Evolutionary conservation across 306 rosid genomes (phyloP).

Genomic region (Crotalaria pallida): DNA sequence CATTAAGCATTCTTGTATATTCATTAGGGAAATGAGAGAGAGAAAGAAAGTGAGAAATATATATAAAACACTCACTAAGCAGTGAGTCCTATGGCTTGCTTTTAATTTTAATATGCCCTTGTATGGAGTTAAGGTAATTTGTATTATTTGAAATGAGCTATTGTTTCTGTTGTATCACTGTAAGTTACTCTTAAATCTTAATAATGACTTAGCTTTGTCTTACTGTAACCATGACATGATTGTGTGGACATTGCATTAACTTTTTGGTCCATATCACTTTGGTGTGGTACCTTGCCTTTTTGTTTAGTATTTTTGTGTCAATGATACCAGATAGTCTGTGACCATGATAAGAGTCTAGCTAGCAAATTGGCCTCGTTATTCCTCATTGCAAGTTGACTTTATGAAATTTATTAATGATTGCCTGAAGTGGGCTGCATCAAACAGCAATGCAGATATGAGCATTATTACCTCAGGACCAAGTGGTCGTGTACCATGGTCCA

Average conservation of each 20-base stretch:
- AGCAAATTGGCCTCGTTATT: neutral
- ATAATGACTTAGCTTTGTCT: neutral
- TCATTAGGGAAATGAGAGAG: constrained; percentile 8
- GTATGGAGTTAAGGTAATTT: constrained; percentile 3
- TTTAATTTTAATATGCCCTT: constrained; percentile 7
- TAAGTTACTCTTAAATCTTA: constrained; percentile 6
- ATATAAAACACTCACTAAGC: constrained; percentile 23
- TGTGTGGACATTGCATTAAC: neutral
- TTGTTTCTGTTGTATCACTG: constrained; percentile 26
- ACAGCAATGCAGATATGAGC: neutral
- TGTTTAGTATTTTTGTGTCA: neutral
- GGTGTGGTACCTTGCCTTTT: neutral
- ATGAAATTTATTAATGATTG: neutral
- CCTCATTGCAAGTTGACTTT: neutral
- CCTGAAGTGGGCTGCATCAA: neutral
- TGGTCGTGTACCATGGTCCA: neutral
- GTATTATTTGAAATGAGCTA: constrained; percentile 20
- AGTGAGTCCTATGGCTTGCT: constrained; percentile 29
- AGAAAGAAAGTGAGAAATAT: neutral
- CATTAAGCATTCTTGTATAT: constrained; percentile 38
- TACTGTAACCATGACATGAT: neutral
- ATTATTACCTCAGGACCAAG: neutral
- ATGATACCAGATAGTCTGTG: neutral
- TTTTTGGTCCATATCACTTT: neutral
- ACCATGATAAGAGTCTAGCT: neutral